Evolutionary conservation across 2,329 filamentous ascomycete genomes (phyloP).

Genomic region (Lachnellula cervina): DNA sequence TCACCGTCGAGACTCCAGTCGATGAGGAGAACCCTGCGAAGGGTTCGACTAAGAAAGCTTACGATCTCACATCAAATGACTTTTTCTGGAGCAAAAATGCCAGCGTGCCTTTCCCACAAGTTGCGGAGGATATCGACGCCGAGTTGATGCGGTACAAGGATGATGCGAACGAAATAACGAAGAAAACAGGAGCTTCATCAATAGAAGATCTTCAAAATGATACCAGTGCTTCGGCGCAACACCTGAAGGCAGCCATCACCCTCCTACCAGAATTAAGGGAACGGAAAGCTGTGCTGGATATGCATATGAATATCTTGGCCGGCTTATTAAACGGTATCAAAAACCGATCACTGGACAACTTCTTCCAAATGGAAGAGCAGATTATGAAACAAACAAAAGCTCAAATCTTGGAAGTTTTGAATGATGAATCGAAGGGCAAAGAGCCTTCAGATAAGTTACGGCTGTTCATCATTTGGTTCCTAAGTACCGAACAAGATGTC

Average conservation of each 20-base stretch:
- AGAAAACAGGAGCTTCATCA: conserved; percentile 87
- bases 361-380: conserved; percentile 90
- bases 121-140: conserved; percentile 91
- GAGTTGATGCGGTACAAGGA: conserved; percentile 94
- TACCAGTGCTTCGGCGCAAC: conserved; percentile 81
- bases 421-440: conserved; percentile 74
- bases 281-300: conserved; percentile 87
- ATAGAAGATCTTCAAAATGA: conserved; percentile 92
- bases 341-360: conserved; percentile 90
- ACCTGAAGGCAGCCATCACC: conserved; percentile 93
- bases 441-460: conserved; percentile 85
- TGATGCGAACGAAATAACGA: conserved; percentile 88
- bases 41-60: conserved; percentile 77
- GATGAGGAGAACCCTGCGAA: conserved; percentile 73
- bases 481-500: conserved; percentile 89
- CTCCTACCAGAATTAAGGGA: conserved; percentile 87
- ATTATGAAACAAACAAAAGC: conserved; percentile 86
- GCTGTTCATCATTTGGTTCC: conserved; percentile 93
- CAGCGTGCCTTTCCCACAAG: conserved; percentile 84
- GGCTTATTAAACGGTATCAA: conserved; percentile 76
- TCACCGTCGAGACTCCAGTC: conserved; percentile 79
- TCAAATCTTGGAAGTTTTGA: conserved; percentile 83
- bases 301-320: conserved; percentile 98
- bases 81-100: conserved; percentile 98
- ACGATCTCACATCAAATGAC: conserved; percentile 84